Evolutionary conservation across 2,329 filamentous ascomycete species (phyloP).

Genomic region (Colletotrichum kahawae): DNA sequence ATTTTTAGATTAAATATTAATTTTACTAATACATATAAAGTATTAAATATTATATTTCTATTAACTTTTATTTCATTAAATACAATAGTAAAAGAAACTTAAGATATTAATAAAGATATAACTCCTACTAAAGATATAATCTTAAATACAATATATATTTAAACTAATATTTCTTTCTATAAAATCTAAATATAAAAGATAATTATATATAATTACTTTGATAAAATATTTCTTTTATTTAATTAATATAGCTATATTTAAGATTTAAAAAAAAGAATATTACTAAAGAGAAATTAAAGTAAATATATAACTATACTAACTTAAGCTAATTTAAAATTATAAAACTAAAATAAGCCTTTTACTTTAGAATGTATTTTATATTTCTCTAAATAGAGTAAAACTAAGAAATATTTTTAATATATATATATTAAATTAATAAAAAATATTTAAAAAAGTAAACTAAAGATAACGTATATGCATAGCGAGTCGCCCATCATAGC

Average conservation of each 20-base stretch:
- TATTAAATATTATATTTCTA: neutral
- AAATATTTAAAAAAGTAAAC: no score
- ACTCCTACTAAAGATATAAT: neutral
- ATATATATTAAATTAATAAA: no score
- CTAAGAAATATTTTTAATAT: no score
- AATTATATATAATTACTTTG: neutral
- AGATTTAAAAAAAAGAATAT: no score
- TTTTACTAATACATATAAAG: neutral
- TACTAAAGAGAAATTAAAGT: fast-evolving
- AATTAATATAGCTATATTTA: no score
- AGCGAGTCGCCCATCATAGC: no score
- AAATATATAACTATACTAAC: neutral
- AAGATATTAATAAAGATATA: neutral
- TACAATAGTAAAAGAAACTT: neutral
- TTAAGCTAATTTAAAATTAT: neutral
- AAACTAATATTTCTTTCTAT: neutral
- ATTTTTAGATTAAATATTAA: neutral
- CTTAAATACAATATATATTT: neutral
- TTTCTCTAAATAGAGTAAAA: no score
- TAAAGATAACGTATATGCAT: no score
- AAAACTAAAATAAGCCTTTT: neutral
- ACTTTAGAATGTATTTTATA: no score
- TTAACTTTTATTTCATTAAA: neutral
- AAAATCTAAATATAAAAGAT: neutral
- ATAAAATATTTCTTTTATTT: neutral